Base-by-base conservation (phyloP, 2,329 filamentous ascomycete genomes). In the Arthroderma sp. region DNA sequence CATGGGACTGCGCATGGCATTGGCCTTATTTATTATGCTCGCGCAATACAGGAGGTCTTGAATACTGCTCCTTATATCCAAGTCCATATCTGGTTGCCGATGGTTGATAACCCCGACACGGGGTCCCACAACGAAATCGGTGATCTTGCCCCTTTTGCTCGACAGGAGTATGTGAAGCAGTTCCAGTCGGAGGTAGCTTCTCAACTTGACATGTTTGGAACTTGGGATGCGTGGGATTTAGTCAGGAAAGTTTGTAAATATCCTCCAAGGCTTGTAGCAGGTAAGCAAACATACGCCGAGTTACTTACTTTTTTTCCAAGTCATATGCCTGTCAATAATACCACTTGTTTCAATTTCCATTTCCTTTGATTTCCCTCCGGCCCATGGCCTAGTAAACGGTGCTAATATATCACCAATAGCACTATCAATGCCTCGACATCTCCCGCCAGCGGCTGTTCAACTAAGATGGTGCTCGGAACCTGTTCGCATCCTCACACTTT, bases 161-260 rank as follows among this genome's bases (percentile, higher is more conserved):
- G 69, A 15, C 55, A 55, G 36, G 62, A 66, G 46, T 70, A 63
- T 49, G 47, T 66, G 10, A 51, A 46, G 34, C 53, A 54, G 10
- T 53, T 53, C 4, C 48, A 62, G 1, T 58, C 63, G 8, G 55
- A 52, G 4, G 52, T 62, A 31, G 55, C 56, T 5, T 66, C 69
- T 30, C 72, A 78, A 22, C 68, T 81, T 48, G 82, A 89, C 56
- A 63, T 83, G 0, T 91, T 86, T 62, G 80, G 80, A 43, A 74
- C 81, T 2, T 98, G 93, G 93, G 88, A 96, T 64, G 82, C 83
- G 1, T 98, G 91, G 91, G 82, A 98, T 61, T 73, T 82, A 22
- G 83, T 98, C 56, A 77, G 91, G 43, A 82, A 80, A 43, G 71
- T 86, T 46, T 95, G 87, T 74, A 83, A 81, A 66, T 96, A 98